Conservation (phyloP, 208 protist genomes). For the Trichomonas vaginalis region DNA sequence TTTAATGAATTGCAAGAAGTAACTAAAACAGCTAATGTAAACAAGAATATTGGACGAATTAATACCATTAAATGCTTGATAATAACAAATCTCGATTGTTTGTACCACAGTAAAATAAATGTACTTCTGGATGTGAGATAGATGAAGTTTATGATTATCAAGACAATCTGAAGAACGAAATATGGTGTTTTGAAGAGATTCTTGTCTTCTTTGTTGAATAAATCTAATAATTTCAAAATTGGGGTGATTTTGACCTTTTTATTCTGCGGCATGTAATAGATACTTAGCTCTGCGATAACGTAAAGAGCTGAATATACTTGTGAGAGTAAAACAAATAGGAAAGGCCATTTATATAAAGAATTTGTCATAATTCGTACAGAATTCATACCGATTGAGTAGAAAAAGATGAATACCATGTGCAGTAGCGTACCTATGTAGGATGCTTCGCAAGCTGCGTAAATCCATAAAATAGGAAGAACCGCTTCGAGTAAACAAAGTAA, state of each 20-base stretch:
- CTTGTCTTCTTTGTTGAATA: not conserved
- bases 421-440: not conserved
- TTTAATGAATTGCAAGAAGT: not conserved
- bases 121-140: not conserved
- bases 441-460: not conserved
- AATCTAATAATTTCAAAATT: not conserved
- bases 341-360: not conserved
- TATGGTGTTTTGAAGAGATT: not conserved
- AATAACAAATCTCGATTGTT: not conserved
- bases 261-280: not conserved
- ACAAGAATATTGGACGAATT: not conserved
- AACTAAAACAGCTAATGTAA: not conserved
- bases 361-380: not conserved
- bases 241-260: not conserved
- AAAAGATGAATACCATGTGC: not conserved
- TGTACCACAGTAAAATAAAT: not conserved
- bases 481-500: not conserved
- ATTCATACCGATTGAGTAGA: not conserved
- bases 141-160: not conserved
- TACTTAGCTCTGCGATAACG: not conserved
- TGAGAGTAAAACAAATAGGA: not conserved
- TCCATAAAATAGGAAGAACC: not conserved
- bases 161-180: not conserved
- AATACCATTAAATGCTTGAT: not conserved
- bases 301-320: not conserved